Base-by-base conservation (phyloP, 2,329 filamentous ascomycete species). In the Nothopassalora personata region DNA sequence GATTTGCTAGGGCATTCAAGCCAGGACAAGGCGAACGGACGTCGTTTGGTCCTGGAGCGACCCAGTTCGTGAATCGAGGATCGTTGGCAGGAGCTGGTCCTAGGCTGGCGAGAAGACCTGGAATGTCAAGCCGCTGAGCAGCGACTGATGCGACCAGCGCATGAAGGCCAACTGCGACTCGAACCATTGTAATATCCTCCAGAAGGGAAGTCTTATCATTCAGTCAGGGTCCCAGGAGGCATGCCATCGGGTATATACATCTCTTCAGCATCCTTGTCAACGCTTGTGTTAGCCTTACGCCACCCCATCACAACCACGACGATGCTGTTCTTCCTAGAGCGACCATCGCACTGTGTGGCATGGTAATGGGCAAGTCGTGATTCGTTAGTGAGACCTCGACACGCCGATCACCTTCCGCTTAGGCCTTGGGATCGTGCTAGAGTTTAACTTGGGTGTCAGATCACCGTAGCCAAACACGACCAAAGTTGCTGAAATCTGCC, bases 11-110 rank as follows among this genome's bases (percentile, higher is more conserved):
- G 9, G 56, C 53, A 33, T 63, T 68, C 46, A 71, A 59, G 9
- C 68, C 68, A 3, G 68, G 68, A 34, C 67, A 71, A 9, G 68
- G 67, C 8, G 63, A 66, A n/a, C 67, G 64, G 27, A 69, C 68
- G 62, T 70, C 67, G 18, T 60, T 56, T 2, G 61, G 52, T 9
- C 68, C 67, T n/a, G 68, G 67, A 27, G 63, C 57, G n/a, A 49
- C 39, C 54, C 61, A 70, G 23, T 66, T 64, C 10, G 67, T 68
- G 59, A 68, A 70, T 6, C 68, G 62, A 9, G 66, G 59, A 50
- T 70, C 68, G 36, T 56, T 56, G 3, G 57, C 64, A 3, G 66
- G 56, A 9, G 68, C 66, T 57, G 68, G 67, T 31, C 55, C 64
- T 45, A 68, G 57, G 47, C 66, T 60, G 11, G 51, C 45, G 3